Conservation (phyloP, 2,329 filamentous ascomycete genomes). For the Penicillium sp. region DNA sequence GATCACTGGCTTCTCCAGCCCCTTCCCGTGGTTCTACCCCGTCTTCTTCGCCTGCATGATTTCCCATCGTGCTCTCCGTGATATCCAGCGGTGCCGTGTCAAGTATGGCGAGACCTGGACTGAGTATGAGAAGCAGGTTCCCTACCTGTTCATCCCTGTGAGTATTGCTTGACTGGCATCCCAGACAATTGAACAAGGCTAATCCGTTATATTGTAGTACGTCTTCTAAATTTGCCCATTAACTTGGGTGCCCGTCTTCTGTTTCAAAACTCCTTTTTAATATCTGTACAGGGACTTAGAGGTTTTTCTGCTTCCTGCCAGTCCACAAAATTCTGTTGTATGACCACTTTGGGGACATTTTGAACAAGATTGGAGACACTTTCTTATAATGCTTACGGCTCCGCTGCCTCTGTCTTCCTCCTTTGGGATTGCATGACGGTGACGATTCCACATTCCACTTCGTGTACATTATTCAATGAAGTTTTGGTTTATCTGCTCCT, state of each 20-base stretch:
- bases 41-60: constrained; percentile 81
- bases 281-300: constrained; percentile 18
- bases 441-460: constrained; percentile 16
- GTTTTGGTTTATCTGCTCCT: neutral
- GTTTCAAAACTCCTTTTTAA: neutral
- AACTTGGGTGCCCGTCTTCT: neutral
- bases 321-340: constrained; percentile 10
- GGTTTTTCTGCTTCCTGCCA: constrained; percentile 6
- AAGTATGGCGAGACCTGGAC: constrained; percentile 83
- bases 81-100: constrained; percentile 71
- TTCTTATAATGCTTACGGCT: constrained; percentile 20
- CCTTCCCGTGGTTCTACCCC: constrained; percentile 89
- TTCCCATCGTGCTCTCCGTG: constrained; percentile 71
- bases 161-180: constrained; percentile 26
- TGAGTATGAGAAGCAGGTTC: constrained; percentile 77
- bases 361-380: constrained; percentile 15
- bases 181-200: neutral
- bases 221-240: constrained; percentile 31
- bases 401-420: neutral
- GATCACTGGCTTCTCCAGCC: constrained; percentile 77
- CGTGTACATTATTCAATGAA: constrained; percentile 31
- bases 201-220: constrained; percentile 26
- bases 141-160: constrained; percentile 81
- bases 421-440: neutral
- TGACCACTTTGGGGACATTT: constrained; percentile 4